Conservation (phyloP, 2,329 filamentous ascomycete species). For the Passalora sequoiae region DNA sequence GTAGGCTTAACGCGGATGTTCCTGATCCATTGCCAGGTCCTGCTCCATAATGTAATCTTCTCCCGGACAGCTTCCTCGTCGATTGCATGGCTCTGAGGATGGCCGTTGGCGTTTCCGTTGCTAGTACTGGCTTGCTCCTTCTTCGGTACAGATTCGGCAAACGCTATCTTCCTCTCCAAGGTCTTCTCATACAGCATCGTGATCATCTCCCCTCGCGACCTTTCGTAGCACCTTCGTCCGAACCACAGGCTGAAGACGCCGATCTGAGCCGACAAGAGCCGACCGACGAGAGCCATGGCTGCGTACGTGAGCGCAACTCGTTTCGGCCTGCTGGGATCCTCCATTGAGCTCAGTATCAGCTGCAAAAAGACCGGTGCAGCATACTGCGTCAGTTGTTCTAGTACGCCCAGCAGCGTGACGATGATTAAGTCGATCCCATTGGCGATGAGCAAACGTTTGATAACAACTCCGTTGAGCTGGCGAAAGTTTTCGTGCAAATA, state of each 20-base stretch:
- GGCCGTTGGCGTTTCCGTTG: constrained; percentile 15
- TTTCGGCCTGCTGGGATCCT: constrained; percentile 47
- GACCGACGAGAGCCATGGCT: constrained; percentile 54
- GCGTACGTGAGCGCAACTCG: constrained; percentile 62
- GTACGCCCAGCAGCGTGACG: constrained; percentile 57
- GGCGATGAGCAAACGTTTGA: constrained; percentile 63
- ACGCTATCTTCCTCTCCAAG: constrained; percentile 57
- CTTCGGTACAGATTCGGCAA: constrained; percentile 20
- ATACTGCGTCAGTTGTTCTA: constrained; percentile 54
- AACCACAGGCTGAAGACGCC: constrained; percentile 73
- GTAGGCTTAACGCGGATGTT: constrained; percentile 24
- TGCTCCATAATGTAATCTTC: constrained; percentile 8
- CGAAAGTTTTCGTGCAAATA: constrained; percentile 70
- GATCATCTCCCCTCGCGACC: constrained; percentile 78
- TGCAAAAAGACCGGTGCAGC: constrained; percentile 66
- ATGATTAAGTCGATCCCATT: constrained; percentile 76
- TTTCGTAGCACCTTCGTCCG: constrained; percentile 74
- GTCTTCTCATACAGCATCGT: constrained; percentile 81
- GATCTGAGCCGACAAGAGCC: constrained; percentile 60
- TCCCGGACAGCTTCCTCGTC: constrained; percentile 1
- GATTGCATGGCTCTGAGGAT: constrained; percentile 19
- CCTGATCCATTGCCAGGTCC: not conserved
- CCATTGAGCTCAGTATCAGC: constrained; percentile 63
- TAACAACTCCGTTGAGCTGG: constrained; percentile 65
- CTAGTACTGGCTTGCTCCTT: constrained; percentile 4